These are phyloP conservation scores for Globisporangium irregulare DNA, from an alignment of 352 stramenopile genomes.

Conservation along the genomic window DNA sequence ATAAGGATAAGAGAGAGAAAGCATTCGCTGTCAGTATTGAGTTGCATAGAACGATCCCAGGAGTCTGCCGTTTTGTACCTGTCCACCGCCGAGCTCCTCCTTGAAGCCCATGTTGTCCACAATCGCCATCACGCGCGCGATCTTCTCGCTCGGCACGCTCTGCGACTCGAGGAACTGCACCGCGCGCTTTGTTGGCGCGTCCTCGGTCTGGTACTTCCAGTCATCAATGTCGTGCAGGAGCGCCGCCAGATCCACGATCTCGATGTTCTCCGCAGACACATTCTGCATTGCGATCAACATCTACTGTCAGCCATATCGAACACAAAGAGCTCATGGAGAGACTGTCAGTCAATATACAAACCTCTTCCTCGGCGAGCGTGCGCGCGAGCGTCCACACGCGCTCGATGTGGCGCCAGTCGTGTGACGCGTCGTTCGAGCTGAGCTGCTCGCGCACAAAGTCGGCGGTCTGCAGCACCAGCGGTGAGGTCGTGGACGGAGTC, in stretches of 20 bases:
- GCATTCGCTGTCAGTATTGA: neutral
- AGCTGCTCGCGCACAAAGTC: slow-evolving; percentile 76
- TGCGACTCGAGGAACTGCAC: slow-evolving; percentile 56
- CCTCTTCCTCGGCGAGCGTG: slow-evolving; percentile 74
- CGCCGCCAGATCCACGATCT: slow-evolving; percentile 81
- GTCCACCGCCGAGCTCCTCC: slow-evolving; percentile 54
- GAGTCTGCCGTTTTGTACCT: neutral
- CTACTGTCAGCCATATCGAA: neutral
- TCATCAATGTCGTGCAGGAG: slow-evolving; percentile 91
- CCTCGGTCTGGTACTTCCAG: slow-evolving; percentile 69
- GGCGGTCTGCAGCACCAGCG: slow-evolving; percentile 64
- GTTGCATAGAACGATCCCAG: neutral
- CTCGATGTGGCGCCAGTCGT: slow-evolving; percentile 88
- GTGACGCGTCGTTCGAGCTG: slow-evolving; percentile 74
- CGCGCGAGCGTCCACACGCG: slow-evolving; percentile 80
- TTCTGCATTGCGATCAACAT: slow-evolving; percentile 23
- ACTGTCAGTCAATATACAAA: slow-evolving; percentile 1
- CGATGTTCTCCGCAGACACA: slow-evolving; percentile 48
- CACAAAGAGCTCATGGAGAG: neutral
- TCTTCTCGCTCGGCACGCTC: slow-evolving; percentile 41
- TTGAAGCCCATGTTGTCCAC: slow-evolving; percentile 86
- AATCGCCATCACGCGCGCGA: slow-evolving; percentile 74
- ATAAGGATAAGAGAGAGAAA: neutral
- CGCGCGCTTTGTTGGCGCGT: slow-evolving; percentile 55
- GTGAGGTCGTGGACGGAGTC: slow-evolving; percentile 17